Conservation (phyloP, 768 basidiomycete genomes). For the Grammothele lineata region DNA sequence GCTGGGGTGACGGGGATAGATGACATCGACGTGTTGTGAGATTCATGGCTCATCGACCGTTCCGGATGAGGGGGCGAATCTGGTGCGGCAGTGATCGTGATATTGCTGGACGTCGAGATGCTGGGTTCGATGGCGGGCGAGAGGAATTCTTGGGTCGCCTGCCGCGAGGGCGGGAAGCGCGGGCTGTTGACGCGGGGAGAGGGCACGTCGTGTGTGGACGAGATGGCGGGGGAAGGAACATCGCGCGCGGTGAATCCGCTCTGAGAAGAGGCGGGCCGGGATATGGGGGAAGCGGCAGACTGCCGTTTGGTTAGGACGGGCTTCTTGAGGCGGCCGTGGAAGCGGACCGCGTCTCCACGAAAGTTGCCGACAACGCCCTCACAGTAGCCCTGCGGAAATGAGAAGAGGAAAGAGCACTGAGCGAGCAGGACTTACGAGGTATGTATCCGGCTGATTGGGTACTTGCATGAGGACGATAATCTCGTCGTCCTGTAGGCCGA, state of each 20-base stretch:
- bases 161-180: not conserved
- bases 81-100: not conserved
- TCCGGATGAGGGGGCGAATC: slow-evolving; percentile 5
- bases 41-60: slow-evolving; percentile 13
- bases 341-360: slow-evolving; percentile 54
- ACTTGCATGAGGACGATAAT: slow-evolving; percentile 76
- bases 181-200: not conserved
- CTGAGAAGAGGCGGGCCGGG: slow-evolving; percentile 24
- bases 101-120: not conserved
- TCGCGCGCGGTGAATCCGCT: slow-evolving; percentile 19
- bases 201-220: slow-evolving; percentile 2
- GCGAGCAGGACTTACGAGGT: slow-evolving; percentile 47
- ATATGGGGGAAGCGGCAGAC: slow-evolving; percentile 24
- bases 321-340: slow-evolving; percentile 73
- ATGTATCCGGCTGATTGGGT: slow-evolving; percentile 46
- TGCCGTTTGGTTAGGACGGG: slow-evolving; percentile 71
- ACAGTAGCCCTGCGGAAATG: slow-evolving; percentile 62
- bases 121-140: slow-evolving; percentile 7
- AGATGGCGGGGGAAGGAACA: slow-evolving; percentile 8
- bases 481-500: slow-evolving; percentile 59
- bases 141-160: slow-evolving; percentile 2
- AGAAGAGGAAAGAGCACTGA: not conserved
- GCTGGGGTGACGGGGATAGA: slow-evolving; percentile 12
- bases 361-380: slow-evolving; percentile 86
- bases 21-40: slow-evolving; percentile 2